Percentiles rank a stretch among this genome's conserved stretches.
Evolutionary conservation across 257 asterid genomes (phyloP).

Genomic region (Scutellaria barbata): DNA sequence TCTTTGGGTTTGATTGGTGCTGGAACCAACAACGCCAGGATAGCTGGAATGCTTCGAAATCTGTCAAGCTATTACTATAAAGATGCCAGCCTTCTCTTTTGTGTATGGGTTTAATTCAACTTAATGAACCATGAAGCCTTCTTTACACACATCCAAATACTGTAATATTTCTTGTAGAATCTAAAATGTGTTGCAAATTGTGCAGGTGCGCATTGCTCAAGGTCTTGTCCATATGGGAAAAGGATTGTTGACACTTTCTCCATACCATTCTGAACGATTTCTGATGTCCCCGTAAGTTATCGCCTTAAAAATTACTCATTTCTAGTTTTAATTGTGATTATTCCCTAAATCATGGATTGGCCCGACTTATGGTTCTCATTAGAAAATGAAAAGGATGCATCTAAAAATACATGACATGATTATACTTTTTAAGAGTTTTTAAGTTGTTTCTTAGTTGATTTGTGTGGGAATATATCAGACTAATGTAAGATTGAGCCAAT

Average conservation of each 20-base stretch:
- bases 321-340: not conserved
- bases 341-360: slow-evolving; percentile 6
- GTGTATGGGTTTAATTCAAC: slow-evolving; percentile 56
- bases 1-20: slow-evolving; percentile 97
- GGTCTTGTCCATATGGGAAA: slow-evolving; percentile 95
- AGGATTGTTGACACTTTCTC: slow-evolving; percentile 86
- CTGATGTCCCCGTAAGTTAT: slow-evolving; percentile 79
- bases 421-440: no score
- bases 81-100: slow-evolving; percentile 93
- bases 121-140: not conserved
- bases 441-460: not conserved
- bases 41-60: slow-evolving; percentile 98
- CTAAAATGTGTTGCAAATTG: slow-evolving; percentile 18
- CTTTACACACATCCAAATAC: slow-evolving; percentile 1
- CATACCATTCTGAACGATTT: slow-evolving; percentile 85
- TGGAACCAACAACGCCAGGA: slow-evolving; percentile 98
- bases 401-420: not conserved
- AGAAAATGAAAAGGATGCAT: not conserved
- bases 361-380: not conserved
- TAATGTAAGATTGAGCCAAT: no score
- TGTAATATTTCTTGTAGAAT: not conserved
- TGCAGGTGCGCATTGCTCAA: slow-evolving; percentile 97
- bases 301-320: not conserved
- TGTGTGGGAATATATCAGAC: not conserved
- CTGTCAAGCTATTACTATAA: slow-evolving; percentile 95